Percentiles rank a stretch among this genome's conserved stretches.
Conservation (phyloP, 2,329 filamentous ascomycete genomes). For the Xylariaceae sp. region DNA sequence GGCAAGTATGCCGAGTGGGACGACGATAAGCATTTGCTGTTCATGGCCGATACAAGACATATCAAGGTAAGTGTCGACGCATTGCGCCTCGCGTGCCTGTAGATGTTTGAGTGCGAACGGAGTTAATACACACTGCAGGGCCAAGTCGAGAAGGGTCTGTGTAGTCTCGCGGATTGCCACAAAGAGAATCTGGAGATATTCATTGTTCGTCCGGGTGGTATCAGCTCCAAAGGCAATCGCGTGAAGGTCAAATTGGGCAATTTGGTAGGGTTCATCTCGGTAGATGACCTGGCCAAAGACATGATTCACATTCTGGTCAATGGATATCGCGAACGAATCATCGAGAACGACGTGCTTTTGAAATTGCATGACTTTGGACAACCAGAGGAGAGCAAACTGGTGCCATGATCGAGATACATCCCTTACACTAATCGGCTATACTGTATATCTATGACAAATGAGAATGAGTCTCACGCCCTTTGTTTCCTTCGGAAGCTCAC, state of each 20-base stretch:
- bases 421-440: too few relatives aligned
- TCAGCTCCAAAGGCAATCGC: slow-evolving; percentile 22
- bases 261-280: slow-evolving; percentile 28
- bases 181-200: slow-evolving; percentile 30
- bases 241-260: slow-evolving; percentile 24
- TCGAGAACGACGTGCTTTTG: neutral
- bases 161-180: slow-evolving; percentile 31
- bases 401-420: too few relatives aligned
- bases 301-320: slow-evolving; percentile 33
- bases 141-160: slow-evolving; percentile 36
- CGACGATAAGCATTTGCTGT: slow-evolving; percentile 30
- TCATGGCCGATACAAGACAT: slow-evolving; percentile 32
- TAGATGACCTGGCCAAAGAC: slow-evolving; percentile 31
- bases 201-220: slow-evolving; percentile 32
- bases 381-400: too few relatives aligned
- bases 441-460: too few relatives aligned
- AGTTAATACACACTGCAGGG: slow-evolving; percentile 16
- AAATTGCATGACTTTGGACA: too few relatives aligned
- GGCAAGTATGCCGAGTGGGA: slow-evolving; percentile 30
- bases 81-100: neutral
- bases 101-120: neutral
- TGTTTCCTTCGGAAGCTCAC: too few relatives aligned
- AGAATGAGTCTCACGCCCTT: too few relatives aligned
- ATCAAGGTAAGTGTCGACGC: slow-evolving; percentile 24
- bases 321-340: neutral